Evolutionary conservation across 495 filamentous ascomycete species (phyloP).

Genomic region (Penicillium daleae): DNA sequence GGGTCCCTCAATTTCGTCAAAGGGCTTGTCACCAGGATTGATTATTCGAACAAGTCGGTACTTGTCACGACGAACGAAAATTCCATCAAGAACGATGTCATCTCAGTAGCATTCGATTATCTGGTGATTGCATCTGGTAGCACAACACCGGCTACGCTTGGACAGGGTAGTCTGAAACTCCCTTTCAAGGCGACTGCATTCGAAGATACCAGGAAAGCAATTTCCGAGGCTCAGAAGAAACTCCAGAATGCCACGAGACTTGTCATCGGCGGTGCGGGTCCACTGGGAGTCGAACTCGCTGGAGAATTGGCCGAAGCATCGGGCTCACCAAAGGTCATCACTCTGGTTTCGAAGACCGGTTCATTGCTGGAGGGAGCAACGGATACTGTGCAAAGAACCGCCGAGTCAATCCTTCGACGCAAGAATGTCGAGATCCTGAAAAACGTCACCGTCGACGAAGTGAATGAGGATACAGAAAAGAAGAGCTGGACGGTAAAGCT

Average conservation of each 20-base stretch:
- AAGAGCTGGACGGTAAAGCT: conserved; percentile 14
- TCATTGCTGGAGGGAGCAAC: conserved; percentile 12
- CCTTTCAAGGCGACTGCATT: conserved; percentile 12
- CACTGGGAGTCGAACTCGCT: conserved; percentile 17
- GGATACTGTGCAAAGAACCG: conserved; percentile 8
- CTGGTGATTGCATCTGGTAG: conserved; percentile 19
- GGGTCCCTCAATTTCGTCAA: conserved; percentile 15
- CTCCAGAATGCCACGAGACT: conserved; percentile 9
- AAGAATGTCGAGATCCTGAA: conserved; percentile 14
- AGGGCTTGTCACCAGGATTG: conserved; percentile 10
- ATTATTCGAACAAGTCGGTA: conserved; percentile 6
- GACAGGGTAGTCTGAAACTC: conserved; percentile 4
- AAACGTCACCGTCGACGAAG: conserved; percentile 1
- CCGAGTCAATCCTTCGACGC: conserved; percentile 1
- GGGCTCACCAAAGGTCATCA: conserved; percentile 5
- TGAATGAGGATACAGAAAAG: background rate
- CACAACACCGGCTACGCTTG: conserved; percentile 14
- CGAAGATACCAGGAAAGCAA: conserved; percentile 11
- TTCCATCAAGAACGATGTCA: background rate
- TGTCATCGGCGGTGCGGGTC: conserved; percentile 15
- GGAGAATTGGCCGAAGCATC: conserved; percentile 14
- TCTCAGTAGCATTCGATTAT: conserved; percentile 14
- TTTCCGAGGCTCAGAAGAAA: conserved; percentile 3
- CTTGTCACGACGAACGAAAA: background rate
- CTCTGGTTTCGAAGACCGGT: conserved; percentile 8